Base-by-base conservation (phyloP, 176 grass and related monocot species). In the Coix lacrymajobi region DNA sequence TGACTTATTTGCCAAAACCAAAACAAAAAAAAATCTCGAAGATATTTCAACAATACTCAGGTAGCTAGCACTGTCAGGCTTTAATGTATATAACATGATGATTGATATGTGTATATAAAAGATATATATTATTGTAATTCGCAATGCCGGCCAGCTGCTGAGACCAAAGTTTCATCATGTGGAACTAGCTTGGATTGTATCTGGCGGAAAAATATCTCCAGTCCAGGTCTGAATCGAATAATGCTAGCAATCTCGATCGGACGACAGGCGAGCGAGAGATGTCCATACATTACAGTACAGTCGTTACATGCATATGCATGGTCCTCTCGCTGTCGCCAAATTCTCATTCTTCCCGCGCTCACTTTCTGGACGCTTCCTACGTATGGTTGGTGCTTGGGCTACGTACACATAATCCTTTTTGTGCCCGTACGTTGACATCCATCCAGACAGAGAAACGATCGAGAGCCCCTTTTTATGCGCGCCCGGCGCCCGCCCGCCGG, bases 321-420 rank as follows among this genome's bases (percentile, higher is more conserved):
- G 36, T 7, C 82, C 62, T 58, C 62, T 49, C 63, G 28, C 44
- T 85, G 45, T 85, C 75, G 24, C 22, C n/a, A 57, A 46, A 60
- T 73, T 63, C 43, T 20, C 3, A 4, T 28, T 28, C 1, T n/a
- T n/a, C 17, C 3, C 3, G 33, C 3, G 2, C 67, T 49, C 30
- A 3, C 40, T n/a, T 46, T 32, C 51, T 76, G n/a, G 81, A 66
- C 44, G 81, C 10, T 71, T 77, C 63, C n/a, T 12, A 7, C 72
- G 71, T 73, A 24, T 39, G 7, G 19, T 20, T 12, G 20, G n/a
- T 0, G 43, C n/a, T 15, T 8, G 7, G 20, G 37, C 12, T 25
- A 13, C 39, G 19, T 33, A 25, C 20, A 33, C 12, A 76, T 26
- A 40, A n/a, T n/a, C n/a, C n/a, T n/a, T n/a, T n/a, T n/a, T 32